A percentile compares a stretch with the other conserved stretches of the same genome.
phyloP scores from a whole-genome alignment of 306 rosid species.

The Pterocarpus macrocarpus region DNA sequence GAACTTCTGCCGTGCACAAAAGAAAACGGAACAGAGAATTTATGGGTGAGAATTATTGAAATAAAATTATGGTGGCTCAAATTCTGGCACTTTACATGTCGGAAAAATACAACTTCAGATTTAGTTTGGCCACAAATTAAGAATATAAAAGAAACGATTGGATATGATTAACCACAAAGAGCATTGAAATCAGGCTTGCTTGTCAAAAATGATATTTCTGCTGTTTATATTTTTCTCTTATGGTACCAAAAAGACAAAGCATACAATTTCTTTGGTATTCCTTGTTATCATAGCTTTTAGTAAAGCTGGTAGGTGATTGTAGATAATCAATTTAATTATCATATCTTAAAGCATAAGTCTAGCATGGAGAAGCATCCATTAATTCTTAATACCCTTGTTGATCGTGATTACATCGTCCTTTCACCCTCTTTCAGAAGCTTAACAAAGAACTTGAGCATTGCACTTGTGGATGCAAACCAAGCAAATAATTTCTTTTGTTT shows the following conservation, averaged over 20 bases:
- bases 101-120: too few relatives aligned
- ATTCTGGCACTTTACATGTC: too few relatives aligned
- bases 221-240: too few relatives aligned
- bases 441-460: conserved; percentile 79
- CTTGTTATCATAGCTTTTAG: conserved; percentile 1
- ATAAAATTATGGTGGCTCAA: too few relatives aligned
- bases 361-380: conserved; percentile 9
- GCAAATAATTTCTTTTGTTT: conserved; percentile 21
- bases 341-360: not conserved
- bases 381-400: not conserved
- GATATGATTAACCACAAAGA: too few relatives aligned
- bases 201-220: too few relatives aligned
- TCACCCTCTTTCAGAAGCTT: conserved; percentile 65
- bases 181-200: too few relatives aligned
- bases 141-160: too few relatives aligned
- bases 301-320: conserved; percentile 5
- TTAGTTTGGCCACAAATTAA: too few relatives aligned
- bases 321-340: not conserved
- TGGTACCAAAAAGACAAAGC: conserved; percentile 4
- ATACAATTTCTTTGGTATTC: conserved; percentile 37
- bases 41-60: not conserved
- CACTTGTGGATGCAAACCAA: conserved; percentile 79
- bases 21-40: not conserved
- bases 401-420: not conserved
- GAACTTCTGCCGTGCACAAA: not conserved